phyloP scores from a whole-genome alignment of 106 monocot species.

The Iris macrosiphon region DNA sequence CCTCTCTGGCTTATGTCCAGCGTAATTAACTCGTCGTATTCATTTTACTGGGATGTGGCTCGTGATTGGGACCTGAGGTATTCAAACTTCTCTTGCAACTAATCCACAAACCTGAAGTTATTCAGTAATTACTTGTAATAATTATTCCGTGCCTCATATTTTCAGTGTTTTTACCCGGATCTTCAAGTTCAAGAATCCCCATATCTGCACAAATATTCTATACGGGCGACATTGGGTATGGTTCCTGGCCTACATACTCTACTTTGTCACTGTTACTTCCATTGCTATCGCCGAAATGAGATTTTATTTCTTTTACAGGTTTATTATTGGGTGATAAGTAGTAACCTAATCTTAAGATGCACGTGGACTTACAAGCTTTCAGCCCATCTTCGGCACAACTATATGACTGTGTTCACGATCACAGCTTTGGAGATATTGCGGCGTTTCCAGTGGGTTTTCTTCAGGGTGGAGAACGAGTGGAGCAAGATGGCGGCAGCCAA shows the following conservation, averaged over 20 bases:
- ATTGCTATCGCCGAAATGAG: too few relatives aligned
- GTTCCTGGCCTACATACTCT: not conserved
- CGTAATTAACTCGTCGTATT: conserved; percentile 74
- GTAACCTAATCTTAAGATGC: conserved; percentile 83
- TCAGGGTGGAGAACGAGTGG: conserved; percentile 93
- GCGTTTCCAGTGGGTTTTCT: too few relatives aligned
- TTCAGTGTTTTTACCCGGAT: conserved; percentile 66
- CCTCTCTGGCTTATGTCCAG: conserved; percentile 89
- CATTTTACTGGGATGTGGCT: conserved; percentile 89
- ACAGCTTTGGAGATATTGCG: too few relatives aligned
- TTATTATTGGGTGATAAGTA: conserved; percentile 72
- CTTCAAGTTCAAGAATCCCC: conserved; percentile 84
- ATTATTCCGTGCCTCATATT: not conserved
- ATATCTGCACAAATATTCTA: conserved; percentile 37
- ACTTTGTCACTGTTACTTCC: too few relatives aligned
- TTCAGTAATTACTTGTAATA: not conserved
- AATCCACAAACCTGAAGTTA: too few relatives aligned
- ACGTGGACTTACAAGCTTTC: conserved; percentile 97
- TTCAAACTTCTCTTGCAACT: not conserved
- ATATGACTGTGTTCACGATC: conserved; percentile 81
- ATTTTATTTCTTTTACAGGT: conserved; percentile 40
- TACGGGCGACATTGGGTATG: conserved; percentile 76
- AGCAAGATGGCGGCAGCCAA: conserved; percentile 73
- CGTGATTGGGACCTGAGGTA: conserved; percentile 95
- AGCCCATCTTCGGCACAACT: conserved; percentile 95